Base-by-base conservation (phyloP, 176 grass and related monocot species). In the Guadua angustifolia region DNA sequence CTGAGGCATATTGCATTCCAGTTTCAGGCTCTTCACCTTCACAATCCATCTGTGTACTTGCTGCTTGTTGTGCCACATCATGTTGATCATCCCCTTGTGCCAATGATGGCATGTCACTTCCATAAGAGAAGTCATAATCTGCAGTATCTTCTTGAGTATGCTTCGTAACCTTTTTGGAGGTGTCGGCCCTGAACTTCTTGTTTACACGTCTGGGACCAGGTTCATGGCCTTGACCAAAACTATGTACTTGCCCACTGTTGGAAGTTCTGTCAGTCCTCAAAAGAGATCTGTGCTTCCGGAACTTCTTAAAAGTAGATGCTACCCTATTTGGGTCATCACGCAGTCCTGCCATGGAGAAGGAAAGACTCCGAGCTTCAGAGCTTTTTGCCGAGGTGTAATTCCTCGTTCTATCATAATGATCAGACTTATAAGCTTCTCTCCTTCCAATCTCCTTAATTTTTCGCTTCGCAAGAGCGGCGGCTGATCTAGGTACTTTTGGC, bases 401-500 rank as follows among this genome's bases (percentile, higher is more conserved):
- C 58, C 45, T 86, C 44, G 56, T 19, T 64, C 49, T 80, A 88
- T 78, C 84, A 78, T 87, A 86, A 70, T 75, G 88, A 81, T 83
- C 69, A 72, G 71, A 69, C 64, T 75, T 85, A 15, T 79, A 78
- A 32, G 61, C 66, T 78, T 90, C 88, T 82, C 82, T 78, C 29
- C 72, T 82, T 64, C 69, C 82, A 74, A 88, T 83, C 64, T 95
- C 82, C 82, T 84, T 82, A 69, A 75, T 82, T 80, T 88, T 88
- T 58, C 79, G 86, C 50, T 82, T 83, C 73, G 88, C 85, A 45
- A 87, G 49, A 81, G 87, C 77, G 38, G 80, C 82, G 61, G 88
- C 84, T 38, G 91, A 82, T 85, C 85, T 92, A 73, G 91, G 89
- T 78, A 88, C 67, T 86, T 88, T 98, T 51, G 87, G 73, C 38